Evolutionary conservation across 1,139 yeast genomes (phyloP).

Genomic region (Scheffersomyces insectosa): DNA sequence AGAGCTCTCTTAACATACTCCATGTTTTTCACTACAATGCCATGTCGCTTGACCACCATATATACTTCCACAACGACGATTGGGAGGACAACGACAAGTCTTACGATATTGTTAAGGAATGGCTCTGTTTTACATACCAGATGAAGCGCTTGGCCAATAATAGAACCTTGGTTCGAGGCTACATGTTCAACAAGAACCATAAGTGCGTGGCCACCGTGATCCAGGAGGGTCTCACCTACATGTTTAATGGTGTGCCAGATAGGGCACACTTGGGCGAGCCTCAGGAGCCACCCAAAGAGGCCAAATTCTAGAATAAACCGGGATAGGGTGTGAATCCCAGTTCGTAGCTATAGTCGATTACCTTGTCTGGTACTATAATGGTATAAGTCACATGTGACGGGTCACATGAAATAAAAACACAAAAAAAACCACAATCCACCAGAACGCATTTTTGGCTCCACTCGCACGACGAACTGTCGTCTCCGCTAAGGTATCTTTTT

Average conservation of each 20-base stretch:
- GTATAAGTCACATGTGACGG: no score
- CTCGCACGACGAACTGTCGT: no score
- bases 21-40: constrained; percentile 49
- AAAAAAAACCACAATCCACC: no score
- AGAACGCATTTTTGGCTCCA: no score
- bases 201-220: constrained; percentile 41
- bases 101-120: constrained; percentile 39
- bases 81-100: constrained; percentile 19
- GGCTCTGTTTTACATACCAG: constrained; percentile 44
- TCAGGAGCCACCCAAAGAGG: no score
- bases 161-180: constrained; percentile 42
- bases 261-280: constrained; percentile 13
- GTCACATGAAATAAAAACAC: no score
- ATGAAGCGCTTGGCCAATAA: constrained; percentile 36
- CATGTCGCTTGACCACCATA: constrained; percentile 50
- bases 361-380: no score
- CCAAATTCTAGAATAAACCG: no score
- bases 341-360: no score
- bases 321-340: no score
- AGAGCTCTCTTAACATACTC: constrained; percentile 36
- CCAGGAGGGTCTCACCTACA: constrained; percentile 46
- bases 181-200: constrained; percentile 34
- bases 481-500: no score
- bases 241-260: constrained; percentile 30
- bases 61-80: constrained; percentile 40